Conservation (phyloP, 2,329 filamentous ascomycete species). For the Ascochyta koolunga region DNA sequence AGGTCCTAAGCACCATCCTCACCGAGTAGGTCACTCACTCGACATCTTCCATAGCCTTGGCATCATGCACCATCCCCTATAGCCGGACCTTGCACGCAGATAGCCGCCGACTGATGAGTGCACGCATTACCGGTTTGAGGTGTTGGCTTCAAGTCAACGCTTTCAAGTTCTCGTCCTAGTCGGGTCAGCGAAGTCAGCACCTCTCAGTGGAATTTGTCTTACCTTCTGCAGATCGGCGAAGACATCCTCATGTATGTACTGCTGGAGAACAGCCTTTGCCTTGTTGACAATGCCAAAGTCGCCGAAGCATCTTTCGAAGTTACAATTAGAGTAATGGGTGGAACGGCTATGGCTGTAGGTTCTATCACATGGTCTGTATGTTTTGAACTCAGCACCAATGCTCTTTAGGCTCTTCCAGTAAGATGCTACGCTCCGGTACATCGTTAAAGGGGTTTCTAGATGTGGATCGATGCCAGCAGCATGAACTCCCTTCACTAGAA, state of each 20-base stretch:
- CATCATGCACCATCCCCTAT: background rate
- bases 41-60: background rate
- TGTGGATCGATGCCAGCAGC: background rate
- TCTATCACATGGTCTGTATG: background rate
- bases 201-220: background rate
- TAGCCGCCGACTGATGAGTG: background rate
- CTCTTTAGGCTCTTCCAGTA: conserved; percentile 2
- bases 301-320: background rate
- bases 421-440: background rate
- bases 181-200: background rate
- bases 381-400: background rate
- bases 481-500: background rate
- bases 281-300: background rate
- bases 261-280: background rate
- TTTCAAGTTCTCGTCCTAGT: background rate
- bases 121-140: background rate
- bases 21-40: background rate
- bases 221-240: background rate
- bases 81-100: background rate
- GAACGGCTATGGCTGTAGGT: too few species aligned
- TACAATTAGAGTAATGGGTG: background rate
- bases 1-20: background rate
- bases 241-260: background rate
- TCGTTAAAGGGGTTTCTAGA: background rate
- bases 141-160: background rate